phyloP scores from a whole-genome alignment of 2,329 filamentous ascomycete species.

The Microdochium bolleyi region DNA sequence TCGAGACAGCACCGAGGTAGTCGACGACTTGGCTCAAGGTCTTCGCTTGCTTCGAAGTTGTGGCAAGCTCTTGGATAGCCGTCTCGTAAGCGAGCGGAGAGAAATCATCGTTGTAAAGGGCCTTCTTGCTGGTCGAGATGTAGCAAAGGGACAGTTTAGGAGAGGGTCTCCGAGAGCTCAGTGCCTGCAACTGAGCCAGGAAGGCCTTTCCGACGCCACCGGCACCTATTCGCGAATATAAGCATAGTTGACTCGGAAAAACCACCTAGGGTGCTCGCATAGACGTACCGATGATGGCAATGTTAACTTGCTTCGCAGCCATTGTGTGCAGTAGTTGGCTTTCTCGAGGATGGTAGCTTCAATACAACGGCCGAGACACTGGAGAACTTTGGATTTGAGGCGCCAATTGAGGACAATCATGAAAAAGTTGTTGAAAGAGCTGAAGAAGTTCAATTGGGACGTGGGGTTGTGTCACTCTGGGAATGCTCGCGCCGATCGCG shows the following conservation, averaged over 20 bases:
- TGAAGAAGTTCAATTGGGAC: background rate
- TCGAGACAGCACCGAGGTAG: conserved; percentile 69
- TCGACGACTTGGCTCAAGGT: conserved; percentile 63
- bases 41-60: conserved; percentile 57
- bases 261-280: background rate
- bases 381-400: background rate
- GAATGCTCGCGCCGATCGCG: background rate
- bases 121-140: conserved; percentile 78
- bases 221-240: conserved; percentile 50
- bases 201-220: conserved; percentile 92
- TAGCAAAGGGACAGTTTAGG: conserved; percentile 73
- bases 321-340: conserved; percentile 25
- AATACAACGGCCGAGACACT: too few relatives aligned
- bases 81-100: conserved; percentile 55
- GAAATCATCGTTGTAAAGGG: conserved; percentile 68
- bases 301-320: conserved; percentile 36
- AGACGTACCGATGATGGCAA: conserved; percentile 38
- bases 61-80: conserved; percentile 53
- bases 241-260: conserved; percentile 5
- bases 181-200: conserved; percentile 67
- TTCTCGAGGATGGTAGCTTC: background rate
- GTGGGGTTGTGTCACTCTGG: background rate
- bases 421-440: background rate
- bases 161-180: conserved; percentile 58
- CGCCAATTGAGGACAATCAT: background rate